Base-by-base conservation (phyloP, 106 monocot genomes). In the Platanthera zijinensis region DNA sequence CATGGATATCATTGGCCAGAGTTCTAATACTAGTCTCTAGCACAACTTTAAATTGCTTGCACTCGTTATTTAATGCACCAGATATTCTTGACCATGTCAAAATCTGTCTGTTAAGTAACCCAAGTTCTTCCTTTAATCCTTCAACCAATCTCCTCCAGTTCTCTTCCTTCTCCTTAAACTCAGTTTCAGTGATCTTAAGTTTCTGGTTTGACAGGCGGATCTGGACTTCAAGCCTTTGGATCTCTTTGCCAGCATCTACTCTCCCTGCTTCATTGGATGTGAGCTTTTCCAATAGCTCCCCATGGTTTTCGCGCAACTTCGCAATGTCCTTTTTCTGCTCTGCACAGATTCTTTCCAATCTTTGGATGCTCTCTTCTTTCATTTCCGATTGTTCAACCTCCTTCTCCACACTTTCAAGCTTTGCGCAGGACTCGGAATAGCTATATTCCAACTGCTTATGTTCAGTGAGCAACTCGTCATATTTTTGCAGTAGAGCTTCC, bases 121-220 rank as follows among this genome's bases (percentile, higher is more conserved):
- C 77, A 28, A 71, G 73, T 19, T 83, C 89, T 53, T 39, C 63
- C 14, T 79, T 72, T 67, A 89, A 78, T 77, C 8, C 71, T 76
- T 75, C 80, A 3, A 90, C 72, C 52, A 81, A 67, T 54, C 71
- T 79, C 28, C 69, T 74, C 46, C 72, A 57, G 18, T 48, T 75
- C 64, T 89, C 88, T 69, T 84, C 84, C 72, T 80, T 92, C 61
- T 78, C 86, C 78, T 72, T 87, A 80, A 57, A 69, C 69, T 95
- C 89, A 48, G 82, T 87, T 81, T 92, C 95, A 21, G 95, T 92
- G 5, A 92, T 77, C 64, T 84, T 89, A 52, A 95, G 84, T 76
- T 86, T 92, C 71, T 90, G 90, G 50, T 88, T 95, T 17, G 82
- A 75, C 1, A 95, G 74, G 39, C 90, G 83, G 21, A 91, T 61